Evolutionary conservation across 1,284 basidiomycete genomes (phyloP).

Genomic region (Omphalotus olearius): DNA sequence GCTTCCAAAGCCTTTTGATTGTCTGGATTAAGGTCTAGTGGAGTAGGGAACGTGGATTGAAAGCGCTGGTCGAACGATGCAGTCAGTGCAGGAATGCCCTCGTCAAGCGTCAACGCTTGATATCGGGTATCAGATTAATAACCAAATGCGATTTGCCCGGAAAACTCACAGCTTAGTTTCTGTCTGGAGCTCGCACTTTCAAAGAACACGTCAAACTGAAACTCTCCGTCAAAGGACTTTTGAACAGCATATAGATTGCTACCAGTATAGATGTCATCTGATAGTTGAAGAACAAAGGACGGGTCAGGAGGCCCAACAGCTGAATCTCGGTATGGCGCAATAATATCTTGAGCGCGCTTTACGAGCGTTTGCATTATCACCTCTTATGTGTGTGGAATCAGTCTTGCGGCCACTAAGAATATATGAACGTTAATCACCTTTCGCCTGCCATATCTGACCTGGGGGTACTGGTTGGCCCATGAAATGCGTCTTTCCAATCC

Average conservation of each 20-base stretch:
- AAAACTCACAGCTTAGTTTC: conserved; percentile 54
- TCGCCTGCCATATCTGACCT: conserved; percentile 80
- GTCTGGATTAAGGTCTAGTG: conserved; percentile 45
- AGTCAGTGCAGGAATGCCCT: conserved; percentile 66
- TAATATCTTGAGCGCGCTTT: conserved; percentile 49
- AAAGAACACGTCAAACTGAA: conserved; percentile 85
- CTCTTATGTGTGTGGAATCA: conserved; percentile 39
- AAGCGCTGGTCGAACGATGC: conserved; percentile 68
- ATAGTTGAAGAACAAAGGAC: conserved; percentile 71
- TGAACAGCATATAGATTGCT: conserved; percentile 87
- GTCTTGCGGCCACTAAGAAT: not conserved
- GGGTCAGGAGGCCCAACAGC: conserved; percentile 64
- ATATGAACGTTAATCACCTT: conserved; percentile 42
- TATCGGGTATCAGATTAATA: conserved; percentile 11
- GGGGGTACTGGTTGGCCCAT: conserved; percentile 59
- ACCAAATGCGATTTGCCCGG: not conserved
- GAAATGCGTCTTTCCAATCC: conserved; percentile 72
- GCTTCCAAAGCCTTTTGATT: conserved; percentile 48
- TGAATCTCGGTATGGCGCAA: conserved; percentile 53
- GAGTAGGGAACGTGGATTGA: conserved; percentile 62
- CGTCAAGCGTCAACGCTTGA: conserved; percentile 54
- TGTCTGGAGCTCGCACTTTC: conserved; percentile 66
- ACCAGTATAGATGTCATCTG: conserved; percentile 66
- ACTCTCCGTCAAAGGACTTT: conserved; percentile 78
- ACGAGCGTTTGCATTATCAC: conserved; percentile 62